Conservation (phyloP, 306 rosid species). For the Lotus japonicus region DNA sequence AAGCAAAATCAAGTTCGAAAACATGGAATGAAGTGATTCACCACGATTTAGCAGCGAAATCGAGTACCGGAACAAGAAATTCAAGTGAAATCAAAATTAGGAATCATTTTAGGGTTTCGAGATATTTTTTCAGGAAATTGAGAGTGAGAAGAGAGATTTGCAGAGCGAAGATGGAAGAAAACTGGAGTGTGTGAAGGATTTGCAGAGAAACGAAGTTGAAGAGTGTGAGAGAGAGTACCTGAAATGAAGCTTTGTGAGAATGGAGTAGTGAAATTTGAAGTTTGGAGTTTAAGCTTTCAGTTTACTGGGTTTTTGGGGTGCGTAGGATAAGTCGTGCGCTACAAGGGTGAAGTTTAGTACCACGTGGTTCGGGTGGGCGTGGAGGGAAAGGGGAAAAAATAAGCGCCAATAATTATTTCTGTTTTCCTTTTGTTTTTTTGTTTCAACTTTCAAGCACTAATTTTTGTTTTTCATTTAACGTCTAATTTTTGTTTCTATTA, state of each 20-base stretch:
- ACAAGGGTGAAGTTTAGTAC: not conserved
- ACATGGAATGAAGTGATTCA: not conserved
- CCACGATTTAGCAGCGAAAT: not conserved
- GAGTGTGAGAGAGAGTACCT: conserved; percentile 4
- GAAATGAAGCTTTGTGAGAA: not conserved
- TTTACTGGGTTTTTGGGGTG: not conserved
- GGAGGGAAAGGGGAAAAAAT: not conserved
- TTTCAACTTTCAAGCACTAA: no score
- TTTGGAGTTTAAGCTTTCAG: not conserved
- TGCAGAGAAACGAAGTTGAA: not conserved
- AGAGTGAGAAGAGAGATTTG: not conserved
- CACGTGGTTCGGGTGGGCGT: not conserved
- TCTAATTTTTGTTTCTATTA: no score
- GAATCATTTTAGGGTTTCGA: conserved; percentile 27
- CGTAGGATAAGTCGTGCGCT: conserved; percentile 28
- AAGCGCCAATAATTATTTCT: conserved; percentile 40
- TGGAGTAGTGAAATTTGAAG: not conserved
- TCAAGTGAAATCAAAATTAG: not conserved
- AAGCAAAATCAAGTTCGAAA: not conserved
- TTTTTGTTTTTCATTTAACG: no score
- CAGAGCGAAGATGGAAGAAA: not conserved
- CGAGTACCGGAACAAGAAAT: not conserved
- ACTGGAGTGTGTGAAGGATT: not conserved
- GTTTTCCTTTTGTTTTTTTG: no score
- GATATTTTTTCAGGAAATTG: not conserved